A percentile compares a stretch with the other conserved stretches of the same genome.
Evolutionary conservation across 148 eudicot genomes (phyloP).

Genomic region (Chenopodium suecicum): DNA sequence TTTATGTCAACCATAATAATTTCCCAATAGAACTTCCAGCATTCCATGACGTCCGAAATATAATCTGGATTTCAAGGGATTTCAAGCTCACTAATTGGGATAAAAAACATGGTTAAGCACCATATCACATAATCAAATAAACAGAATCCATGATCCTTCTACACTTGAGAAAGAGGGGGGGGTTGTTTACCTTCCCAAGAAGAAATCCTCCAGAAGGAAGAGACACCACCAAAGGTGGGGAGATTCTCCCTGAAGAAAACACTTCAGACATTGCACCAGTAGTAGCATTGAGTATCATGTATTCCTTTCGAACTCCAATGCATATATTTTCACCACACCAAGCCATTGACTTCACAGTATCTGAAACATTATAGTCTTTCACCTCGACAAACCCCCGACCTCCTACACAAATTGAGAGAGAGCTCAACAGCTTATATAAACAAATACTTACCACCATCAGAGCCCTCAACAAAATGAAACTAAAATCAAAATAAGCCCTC

Average conservation of each 20-base stretch:
- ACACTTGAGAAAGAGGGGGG: too few species aligned
- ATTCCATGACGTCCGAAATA: too few species aligned
- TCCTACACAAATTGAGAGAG: conserved; percentile 42
- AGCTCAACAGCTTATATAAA: neutral
- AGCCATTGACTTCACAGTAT: conserved; percentile 86
- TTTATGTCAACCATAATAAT: neutral
- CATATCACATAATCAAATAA: neutral
- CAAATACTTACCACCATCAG: neutral
- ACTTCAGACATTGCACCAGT: conserved; percentile 83
- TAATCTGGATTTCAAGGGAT: neutral
- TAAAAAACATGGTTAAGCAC: neutral
- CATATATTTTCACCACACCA: conserved; percentile 99
- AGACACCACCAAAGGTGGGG: conserved; percentile 88
- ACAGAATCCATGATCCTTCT: neutral
- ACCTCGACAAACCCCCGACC: conserved; percentile 97
- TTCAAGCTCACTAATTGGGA: neutral
- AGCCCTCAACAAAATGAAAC: neutral
- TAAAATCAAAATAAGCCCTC: neutral
- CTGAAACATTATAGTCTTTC: conserved; percentile 92
- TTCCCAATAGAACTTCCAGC: too few species aligned
- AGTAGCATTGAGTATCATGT: conserved; percentile 72
- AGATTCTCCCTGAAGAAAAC: conserved; percentile 92
- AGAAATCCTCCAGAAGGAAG: conserved; percentile 93
- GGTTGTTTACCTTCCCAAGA: conserved; percentile 71
- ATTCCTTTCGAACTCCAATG: conserved; percentile 86